Base-by-base conservation (phyloP, 257 asterid genomes). In the Linaria vulgaris region DNA sequence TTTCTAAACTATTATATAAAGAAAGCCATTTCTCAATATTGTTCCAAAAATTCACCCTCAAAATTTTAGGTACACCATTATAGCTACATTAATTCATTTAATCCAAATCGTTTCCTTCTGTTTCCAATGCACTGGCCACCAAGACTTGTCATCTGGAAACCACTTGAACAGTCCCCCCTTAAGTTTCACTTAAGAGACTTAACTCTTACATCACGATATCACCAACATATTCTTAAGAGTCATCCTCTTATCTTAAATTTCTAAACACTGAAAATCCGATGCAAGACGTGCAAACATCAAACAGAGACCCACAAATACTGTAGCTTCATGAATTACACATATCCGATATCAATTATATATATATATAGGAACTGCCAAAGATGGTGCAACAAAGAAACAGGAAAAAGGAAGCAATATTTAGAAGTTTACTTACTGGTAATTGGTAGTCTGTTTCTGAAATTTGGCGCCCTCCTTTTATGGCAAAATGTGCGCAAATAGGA, bases 401-500 rank as follows among this genome's bases (percentile, higher is more conserved):
- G 66, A 38, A 59, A 70, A 45, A n/a, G 22, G 37, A 21, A 75
- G 68, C 57, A 63, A 68, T 59, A 7, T n/a, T n/a, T n/a, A 27
- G 34, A 27, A 27, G 3, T 64, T 41, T 61, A 78, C 99, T n/a
- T 82, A 90, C 96, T 46, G 99, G 99, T 69, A 94, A 81, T 66
- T 94, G 97, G 78, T 94, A 90, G 68, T 82, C 88, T 9, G 90
- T 85, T 58, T 81, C 95, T 22, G 97, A 90, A 72, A 90, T 76
- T 72, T 74, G 79, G 50, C 91, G 95, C 11, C 99, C 99, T 76
- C 99, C 96, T 80, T 83, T 83, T 87, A 94, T 85, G 43, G 99
- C 96, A 76, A 94, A 94, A 81, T 94, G 99, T 53, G 97, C 99
- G 80, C 87, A 87, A 23, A 88, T 74, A 57, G 99, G 99, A 79